Percentiles rank a stretch among this genome's conserved stretches.
These are phyloP conservation scores for Cladorrhinum sp. DNA, from an alignment of 2,329 filamentous ascomycete species.

Conservation along the genomic window DNA sequence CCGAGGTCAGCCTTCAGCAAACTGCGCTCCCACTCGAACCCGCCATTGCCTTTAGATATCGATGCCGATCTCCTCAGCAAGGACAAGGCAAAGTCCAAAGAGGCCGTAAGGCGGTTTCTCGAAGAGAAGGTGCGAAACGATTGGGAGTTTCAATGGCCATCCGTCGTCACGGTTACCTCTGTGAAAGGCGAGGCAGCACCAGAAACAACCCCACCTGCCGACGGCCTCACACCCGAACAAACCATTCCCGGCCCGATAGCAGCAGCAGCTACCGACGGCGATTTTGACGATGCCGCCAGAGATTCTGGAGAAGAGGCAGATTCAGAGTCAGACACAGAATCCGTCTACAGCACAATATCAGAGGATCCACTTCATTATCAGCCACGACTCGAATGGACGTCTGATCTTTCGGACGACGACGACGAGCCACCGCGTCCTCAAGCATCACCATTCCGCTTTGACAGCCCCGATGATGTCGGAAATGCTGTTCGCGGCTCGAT, in stretches of 20 bases:
- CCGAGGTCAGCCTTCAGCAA: constrained; percentile 53
- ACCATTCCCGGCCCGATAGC: constrained; percentile 1
- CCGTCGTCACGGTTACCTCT: not conserved
- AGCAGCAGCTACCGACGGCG: constrained; percentile 1
- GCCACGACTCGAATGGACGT: constrained; percentile 54
- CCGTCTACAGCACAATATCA: constrained; percentile 56
- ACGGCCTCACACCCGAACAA: not conserved
- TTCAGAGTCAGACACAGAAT: constrained; percentile 45
- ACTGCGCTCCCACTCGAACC: constrained; percentile 40
- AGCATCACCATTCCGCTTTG: constrained; percentile 49
- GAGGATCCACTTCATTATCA: constrained; percentile 52
- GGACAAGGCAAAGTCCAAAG: constrained; percentile 62
- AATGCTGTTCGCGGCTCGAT: constrained; percentile 40
- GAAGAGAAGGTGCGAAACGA: constrained; percentile 54
- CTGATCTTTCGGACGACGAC: constrained; percentile 54
- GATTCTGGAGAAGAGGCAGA: constrained; percentile 40
- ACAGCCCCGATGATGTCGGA: constrained; percentile 48
- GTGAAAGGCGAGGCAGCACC: not conserved
- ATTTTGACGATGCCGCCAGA: constrained; percentile 29
- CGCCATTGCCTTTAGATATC: constrained; percentile 42
- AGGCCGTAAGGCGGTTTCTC: constrained; percentile 57
- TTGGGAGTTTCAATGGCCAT: constrained; percentile 59
- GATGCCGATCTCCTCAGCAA: constrained; percentile 60
- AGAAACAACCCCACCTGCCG: constrained; percentile 7
- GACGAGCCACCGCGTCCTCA: constrained; percentile 22